phyloP scores from a whole-genome alignment of 192 early-diverging fungal genomes.

The Coemansia sp. region DNA sequence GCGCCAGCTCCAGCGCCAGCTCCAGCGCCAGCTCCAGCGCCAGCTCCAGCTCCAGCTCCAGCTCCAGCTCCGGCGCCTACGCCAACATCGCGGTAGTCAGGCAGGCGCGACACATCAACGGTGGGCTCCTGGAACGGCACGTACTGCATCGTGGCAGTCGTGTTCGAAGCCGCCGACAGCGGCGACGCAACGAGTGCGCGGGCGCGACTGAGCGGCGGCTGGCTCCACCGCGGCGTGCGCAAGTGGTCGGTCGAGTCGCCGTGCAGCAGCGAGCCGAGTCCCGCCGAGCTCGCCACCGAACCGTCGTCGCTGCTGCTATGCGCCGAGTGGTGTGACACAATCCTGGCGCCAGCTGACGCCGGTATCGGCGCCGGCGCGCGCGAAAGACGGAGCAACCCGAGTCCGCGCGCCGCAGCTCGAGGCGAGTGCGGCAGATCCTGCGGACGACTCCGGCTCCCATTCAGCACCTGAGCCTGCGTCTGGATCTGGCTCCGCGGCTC shows the following conservation, averaged over 20 bases:
- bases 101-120: conserved; percentile 36
- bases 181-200: not conserved
- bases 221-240: not conserved
- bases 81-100: conserved; percentile 27
- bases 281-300: conserved; percentile 28
- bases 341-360: conserved; percentile 12
- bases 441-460: not conserved
- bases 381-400: not conserved
- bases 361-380: conserved; percentile 1
- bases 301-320: conserved; percentile 12
- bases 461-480: not conserved
- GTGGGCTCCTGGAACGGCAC: conserved; percentile 56
- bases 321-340: conserved; percentile 3
- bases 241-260: conserved; percentile 38
- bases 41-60: not conserved
- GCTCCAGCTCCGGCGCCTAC: conserved; percentile 10
- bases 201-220: not conserved
- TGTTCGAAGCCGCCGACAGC: not conserved
- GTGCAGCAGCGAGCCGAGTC: conserved; percentile 44
- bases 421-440: not conserved
- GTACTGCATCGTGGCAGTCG: conserved; percentile 19
- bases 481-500: not conserved
- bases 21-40: too few species aligned
- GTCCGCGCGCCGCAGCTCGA: not conserved
- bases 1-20: too few species aligned